These are phyloP conservation scores for Coemansia furcata DNA, from an alignment of 192 early-diverging fungal species.

Conservation along the genomic window DNA sequence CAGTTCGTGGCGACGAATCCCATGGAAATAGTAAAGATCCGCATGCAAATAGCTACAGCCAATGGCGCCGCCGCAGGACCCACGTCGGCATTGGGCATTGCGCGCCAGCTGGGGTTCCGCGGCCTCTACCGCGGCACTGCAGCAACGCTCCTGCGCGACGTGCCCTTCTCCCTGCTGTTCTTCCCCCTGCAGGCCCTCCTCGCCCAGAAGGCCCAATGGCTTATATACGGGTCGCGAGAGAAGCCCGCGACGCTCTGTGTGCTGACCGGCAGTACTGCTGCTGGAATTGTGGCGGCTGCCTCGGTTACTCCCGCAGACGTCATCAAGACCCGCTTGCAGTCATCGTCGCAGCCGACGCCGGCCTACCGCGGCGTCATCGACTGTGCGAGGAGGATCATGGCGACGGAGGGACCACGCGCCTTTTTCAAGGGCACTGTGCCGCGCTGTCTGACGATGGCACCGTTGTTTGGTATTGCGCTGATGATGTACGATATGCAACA, in stretches of 20 bases:
- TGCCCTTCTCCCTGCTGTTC: slow-evolving; percentile 89
- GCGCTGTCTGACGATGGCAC: slow-evolving; percentile 47
- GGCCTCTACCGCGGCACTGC: slow-evolving; percentile 87
- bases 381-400: slow-evolving; percentile 56
- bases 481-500: slow-evolving; percentile 72
- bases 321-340: slow-evolving; percentile 74
- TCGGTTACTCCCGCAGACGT: slow-evolving; percentile 74
- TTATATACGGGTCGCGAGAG: slow-evolving; percentile 55
- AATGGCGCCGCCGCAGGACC: slow-evolving; percentile 25
- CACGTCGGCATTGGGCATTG: slow-evolving; percentile 57
- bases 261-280: slow-evolving; percentile 92
- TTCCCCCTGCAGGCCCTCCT: slow-evolving; percentile 61
- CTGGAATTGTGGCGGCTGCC: slow-evolving; percentile 90
- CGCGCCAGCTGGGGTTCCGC: slow-evolving; percentile 81
- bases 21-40: slow-evolving; percentile 93
- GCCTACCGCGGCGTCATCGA: slow-evolving; percentile 40
- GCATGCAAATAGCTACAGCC: slow-evolving; percentile 76
- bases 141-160: slow-evolving; percentile 89
- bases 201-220: slow-evolving; percentile 38
- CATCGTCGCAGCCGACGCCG: slow-evolving; percentile 53
- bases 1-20: slow-evolving; percentile 91
- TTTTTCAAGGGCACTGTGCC: slow-evolving; percentile 73
- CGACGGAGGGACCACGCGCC: slow-evolving; percentile 54
- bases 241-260: slow-evolving; percentile 74
- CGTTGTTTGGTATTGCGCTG: slow-evolving; percentile 62